Conservation (phyloP, 129 eudicot species). For the Escallonia rubra region DNA sequence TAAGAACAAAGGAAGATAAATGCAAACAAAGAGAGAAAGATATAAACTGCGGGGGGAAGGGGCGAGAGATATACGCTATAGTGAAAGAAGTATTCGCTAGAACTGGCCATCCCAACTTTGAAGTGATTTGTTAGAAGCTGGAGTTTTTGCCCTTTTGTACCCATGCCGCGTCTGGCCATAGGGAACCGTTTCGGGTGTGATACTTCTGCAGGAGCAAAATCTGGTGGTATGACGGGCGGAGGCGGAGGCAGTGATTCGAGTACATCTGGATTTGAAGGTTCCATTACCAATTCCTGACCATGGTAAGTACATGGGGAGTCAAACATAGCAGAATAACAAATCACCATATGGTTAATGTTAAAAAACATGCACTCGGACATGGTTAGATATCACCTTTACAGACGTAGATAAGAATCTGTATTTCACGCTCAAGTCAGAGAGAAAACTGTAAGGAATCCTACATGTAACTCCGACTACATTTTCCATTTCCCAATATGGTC, state of each 20-base stretch:
- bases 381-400: too few species aligned
- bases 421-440: too few species aligned
- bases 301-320: too few species aligned
- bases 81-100: conserved; percentile 47
- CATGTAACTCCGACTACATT: too few species aligned
- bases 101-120: conserved; percentile 32
- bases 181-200: conserved; percentile 20
- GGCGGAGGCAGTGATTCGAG: conserved; percentile 26
- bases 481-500: too few species aligned
- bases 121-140: conserved; percentile 50
- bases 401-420: too few species aligned
- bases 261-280: neutral
- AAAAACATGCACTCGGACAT: too few species aligned
- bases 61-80: conserved; percentile 35
- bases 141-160: conserved; percentile 42
- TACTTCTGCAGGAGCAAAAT: conserved; percentile 17
- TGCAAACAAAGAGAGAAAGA: too few species aligned
- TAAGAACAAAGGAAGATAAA: too few species aligned
- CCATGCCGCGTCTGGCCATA: conserved; percentile 34
- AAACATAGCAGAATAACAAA: too few species aligned
- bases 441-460: too few species aligned
- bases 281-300: neutral
- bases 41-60: neutral
- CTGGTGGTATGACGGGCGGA: conserved; percentile 37
- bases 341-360: too few species aligned